phyloP scores from a whole-genome alignment of 2,329 filamentous ascomycete genomes.

The Microcyclospora tardicrescens region DNA sequence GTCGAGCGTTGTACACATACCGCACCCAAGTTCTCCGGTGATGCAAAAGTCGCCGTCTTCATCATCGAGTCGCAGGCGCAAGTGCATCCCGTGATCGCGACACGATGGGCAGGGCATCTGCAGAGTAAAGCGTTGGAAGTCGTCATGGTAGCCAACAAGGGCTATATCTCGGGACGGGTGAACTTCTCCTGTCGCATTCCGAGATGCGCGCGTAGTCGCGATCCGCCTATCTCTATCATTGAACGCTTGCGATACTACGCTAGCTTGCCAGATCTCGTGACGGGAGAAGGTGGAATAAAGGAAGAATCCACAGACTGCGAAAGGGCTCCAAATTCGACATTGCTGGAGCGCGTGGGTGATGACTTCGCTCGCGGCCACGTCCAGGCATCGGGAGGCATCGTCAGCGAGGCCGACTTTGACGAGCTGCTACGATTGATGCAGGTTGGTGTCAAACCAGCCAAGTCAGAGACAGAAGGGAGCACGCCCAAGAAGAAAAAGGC shows the following conservation, averaged over 20 bases:
- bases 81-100: slow-evolving; percentile 55
- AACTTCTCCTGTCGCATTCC: slow-evolving; percentile 56
- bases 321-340: slow-evolving; percentile 9
- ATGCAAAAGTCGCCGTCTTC: slow-evolving; percentile 50
- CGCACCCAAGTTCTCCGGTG: slow-evolving; percentile 49
- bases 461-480: slow-evolving; percentile 17
- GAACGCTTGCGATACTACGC: slow-evolving; percentile 43
- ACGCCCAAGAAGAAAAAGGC: slow-evolving; percentile 25
- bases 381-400: slow-evolving; percentile 54
- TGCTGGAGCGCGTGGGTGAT: slow-evolving; percentile 43
- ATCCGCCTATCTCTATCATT: slow-evolving; percentile 51
- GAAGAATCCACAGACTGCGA: background rate
- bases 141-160: slow-evolving; percentile 53
- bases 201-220: slow-evolving; percentile 39
- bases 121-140: slow-evolving; percentile 48
- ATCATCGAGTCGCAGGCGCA: slow-evolving; percentile 48
- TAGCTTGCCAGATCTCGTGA: slow-evolving; percentile 23
- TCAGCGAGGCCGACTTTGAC: slow-evolving; percentile 48
- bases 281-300: slow-evolving; percentile 1
- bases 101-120: slow-evolving; percentile 51
- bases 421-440: slow-evolving; percentile 48
- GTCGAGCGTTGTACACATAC: slow-evolving; percentile 49
- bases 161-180: slow-evolving; percentile 49
- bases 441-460: slow-evolving; percentile 42
- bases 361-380: slow-evolving; percentile 55